Conservation (phyloP, 2,329 filamentous ascomycete genomes). For the Monilinia fructigena region DNA sequence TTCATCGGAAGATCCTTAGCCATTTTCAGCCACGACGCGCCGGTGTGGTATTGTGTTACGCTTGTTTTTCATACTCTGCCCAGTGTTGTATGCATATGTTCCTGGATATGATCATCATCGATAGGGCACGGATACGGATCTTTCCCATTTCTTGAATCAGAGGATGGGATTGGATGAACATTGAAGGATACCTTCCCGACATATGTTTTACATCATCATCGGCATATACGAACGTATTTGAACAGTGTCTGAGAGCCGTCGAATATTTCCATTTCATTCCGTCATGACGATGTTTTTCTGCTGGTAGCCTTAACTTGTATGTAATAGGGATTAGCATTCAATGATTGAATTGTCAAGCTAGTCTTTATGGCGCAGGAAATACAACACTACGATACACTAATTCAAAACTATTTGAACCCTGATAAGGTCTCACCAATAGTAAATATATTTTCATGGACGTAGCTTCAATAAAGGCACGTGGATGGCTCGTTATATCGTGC, state of each 20-base stretch:
- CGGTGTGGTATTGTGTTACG: constrained; percentile 46
- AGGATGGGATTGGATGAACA: constrained; percentile 4
- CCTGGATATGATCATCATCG: constrained; percentile 7
- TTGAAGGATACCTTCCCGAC: neutral
- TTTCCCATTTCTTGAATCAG: constrained; percentile 3
- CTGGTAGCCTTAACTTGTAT: neutral
- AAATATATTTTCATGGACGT: neutral
- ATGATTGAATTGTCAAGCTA: neutral
- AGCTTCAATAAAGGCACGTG: neutral
- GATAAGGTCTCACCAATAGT: neutral
- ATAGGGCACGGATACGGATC: neutral
- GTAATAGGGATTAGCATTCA: neutral
- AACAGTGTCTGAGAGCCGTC: constrained; percentile 1
- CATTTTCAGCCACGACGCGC: constrained; percentile 42
- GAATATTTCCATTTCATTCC: neutral
- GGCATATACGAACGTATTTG: constrained; percentile 1
- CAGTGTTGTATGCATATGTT: neutral
- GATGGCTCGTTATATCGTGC: neutral
- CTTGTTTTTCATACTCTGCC: no score
- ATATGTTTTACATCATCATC: constrained; percentile 9
- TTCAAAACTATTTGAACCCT: neutral
- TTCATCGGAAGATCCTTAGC: constrained; percentile 55
- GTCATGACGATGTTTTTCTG: neutral
- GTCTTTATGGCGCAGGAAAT: neutral
- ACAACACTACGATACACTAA: neutral